Conservation (phyloP, 495 filamentous ascomycete species). For the Mytilinidion resinicola region DNA sequence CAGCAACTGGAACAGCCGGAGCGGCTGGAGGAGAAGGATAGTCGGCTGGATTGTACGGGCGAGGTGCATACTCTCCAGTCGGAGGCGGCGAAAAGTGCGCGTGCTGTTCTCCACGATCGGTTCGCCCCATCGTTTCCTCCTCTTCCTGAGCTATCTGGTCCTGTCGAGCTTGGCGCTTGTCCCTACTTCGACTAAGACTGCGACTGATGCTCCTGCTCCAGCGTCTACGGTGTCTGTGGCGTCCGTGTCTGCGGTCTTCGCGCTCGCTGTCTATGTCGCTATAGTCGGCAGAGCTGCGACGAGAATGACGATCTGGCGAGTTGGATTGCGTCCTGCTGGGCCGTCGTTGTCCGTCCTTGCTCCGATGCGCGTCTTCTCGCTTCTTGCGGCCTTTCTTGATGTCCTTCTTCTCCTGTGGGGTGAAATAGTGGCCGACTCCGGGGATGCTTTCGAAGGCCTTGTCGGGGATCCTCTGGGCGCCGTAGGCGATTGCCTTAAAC, state of each 20-base stretch:
- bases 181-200: constrained; percentile 6
- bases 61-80: constrained; percentile 13
- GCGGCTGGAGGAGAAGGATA: constrained; percentile 13
- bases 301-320: constrained; percentile 4
- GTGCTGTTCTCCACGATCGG: constrained; percentile 9
- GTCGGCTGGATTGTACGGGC: constrained; percentile 29
- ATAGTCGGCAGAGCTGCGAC: constrained; percentile 18
- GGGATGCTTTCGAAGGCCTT: constrained; percentile 33
- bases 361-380: constrained; percentile 11
- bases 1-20: not conserved
- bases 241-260: constrained; percentile 18
- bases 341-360: constrained; percentile 9
- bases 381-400: constrained; percentile 10
- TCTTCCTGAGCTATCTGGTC: constrained; percentile 7
- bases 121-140: constrained; percentile 5
- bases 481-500: constrained; percentile 26
- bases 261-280: constrained; percentile 8
- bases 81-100: constrained; percentile 20
- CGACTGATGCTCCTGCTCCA: constrained; percentile 16
- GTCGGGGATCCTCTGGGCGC: constrained; percentile 37
- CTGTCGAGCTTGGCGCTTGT: constrained; percentile 3
- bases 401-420: constrained; percentile 23
- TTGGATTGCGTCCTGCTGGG: constrained; percentile 12
- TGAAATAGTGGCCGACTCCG: constrained; percentile 32
- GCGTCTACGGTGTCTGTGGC: constrained; percentile 5